Conservation (phyloP, 2,329 filamentous ascomycete genomes). For the Colletotrichum godetiae region DNA sequence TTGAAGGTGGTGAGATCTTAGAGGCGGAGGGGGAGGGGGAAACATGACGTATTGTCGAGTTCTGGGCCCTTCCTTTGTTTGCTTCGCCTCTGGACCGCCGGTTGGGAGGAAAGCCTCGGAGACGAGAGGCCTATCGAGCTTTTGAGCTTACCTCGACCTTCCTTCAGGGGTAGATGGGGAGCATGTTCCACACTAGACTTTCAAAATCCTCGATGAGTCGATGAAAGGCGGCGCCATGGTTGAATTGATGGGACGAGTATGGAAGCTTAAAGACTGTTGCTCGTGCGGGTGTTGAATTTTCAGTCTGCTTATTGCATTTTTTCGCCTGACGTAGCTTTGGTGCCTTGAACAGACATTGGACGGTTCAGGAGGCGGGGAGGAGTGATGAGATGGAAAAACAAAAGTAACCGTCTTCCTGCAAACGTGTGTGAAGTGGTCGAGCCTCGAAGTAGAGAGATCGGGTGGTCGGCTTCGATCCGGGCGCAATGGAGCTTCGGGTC, state of each 20-base stretch:
- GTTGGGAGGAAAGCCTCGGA: background rate
- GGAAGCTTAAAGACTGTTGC: conserved; percentile 2
- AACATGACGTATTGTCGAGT: conserved; percentile 8
- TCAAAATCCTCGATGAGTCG: background rate
- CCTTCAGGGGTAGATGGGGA: background rate
- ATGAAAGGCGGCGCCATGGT: background rate
- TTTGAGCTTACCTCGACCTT: background rate
- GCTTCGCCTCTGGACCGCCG: background rate
- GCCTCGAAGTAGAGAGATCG: background rate
- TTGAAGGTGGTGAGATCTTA: background rate
- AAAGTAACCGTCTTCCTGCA: background rate
- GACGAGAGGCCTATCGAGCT: background rate
- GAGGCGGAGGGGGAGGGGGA: background rate
- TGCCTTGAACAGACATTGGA: conserved; percentile 5
- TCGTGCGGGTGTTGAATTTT: background rate
- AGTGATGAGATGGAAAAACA: background rate
- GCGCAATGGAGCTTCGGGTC: conserved; percentile 20
- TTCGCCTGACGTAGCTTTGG: background rate
- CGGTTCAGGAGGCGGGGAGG: background rate
- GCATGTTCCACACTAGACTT: conserved; percentile 1
- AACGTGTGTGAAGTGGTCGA: background rate
- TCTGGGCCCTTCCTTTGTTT: conserved; percentile 7
- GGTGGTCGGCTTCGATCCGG: conserved; percentile 9
- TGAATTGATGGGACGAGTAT: conserved; percentile 2
- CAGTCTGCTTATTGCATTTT: background rate